Evolutionary conservation across 108 stramenopile species (phyloP).

Genomic region (Nitzschia sp.): DNA sequence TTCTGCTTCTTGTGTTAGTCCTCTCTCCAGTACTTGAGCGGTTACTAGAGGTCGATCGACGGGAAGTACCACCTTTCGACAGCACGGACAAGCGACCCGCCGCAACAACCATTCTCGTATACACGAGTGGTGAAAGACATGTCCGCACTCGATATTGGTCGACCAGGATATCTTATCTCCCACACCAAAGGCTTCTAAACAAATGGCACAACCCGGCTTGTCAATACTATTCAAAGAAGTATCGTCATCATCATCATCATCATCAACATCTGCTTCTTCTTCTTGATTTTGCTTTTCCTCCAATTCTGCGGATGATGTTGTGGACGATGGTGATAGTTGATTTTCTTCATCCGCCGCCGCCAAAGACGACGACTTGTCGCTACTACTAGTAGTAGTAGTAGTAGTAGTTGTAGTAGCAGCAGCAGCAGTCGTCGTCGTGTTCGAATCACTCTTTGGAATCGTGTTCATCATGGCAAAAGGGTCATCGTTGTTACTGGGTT

Average conservation of each 20-base stretch:
- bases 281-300: no score
- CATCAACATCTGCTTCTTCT: neutral
- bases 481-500: no score
- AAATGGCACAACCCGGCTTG: constrained; percentile 46
- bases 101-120: constrained; percentile 56
- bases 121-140: constrained; percentile 67
- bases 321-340: no score
- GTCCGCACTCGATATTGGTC: constrained; percentile 34
- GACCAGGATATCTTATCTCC: constrained; percentile 55
- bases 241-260: neutral
- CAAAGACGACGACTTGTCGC: no score
- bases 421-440: no score
- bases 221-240: constrained; percentile 8
- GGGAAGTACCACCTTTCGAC: constrained; percentile 40
- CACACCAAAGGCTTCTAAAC: constrained; percentile 44
- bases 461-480: no score
- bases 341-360: no score
- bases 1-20: neutral
- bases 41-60: constrained; percentile 26
- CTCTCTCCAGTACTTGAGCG: neutral
- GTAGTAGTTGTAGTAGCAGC: no score
- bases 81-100: constrained; percentile 41
- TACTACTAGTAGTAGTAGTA: no score
- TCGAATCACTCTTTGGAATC: no score
- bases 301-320: no score